Percentiles rank a stretch among this genome's conserved stretches.
These are phyloP conservation scores for Aspergillus persii DNA, from an alignment of 2,329 filamentous ascomycete species.

Conservation along the genomic window DNA sequence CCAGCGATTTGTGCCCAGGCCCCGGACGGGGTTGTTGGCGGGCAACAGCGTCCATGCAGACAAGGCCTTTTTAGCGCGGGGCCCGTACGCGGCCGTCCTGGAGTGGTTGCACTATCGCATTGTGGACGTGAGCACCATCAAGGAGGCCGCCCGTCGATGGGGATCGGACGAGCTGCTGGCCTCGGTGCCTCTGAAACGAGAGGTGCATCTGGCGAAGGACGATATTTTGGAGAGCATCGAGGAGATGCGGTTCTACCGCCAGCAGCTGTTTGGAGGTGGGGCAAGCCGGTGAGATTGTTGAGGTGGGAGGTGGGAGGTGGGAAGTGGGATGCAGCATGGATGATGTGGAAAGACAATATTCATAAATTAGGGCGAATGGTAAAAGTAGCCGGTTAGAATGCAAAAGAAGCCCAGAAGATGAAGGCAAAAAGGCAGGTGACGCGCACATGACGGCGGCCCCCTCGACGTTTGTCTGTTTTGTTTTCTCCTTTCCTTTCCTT, in stretches of 20 bases:
- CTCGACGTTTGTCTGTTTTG: not conserved
- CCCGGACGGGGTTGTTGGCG: conserved; percentile 69
- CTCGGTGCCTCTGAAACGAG: conserved; percentile 68
- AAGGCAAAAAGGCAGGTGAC: not conserved
- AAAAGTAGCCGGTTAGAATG: not conserved
- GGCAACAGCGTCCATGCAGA: conserved; percentile 95
- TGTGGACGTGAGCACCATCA: conserved; percentile 86
- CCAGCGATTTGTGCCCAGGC: conserved; percentile 64
- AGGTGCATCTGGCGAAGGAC: conserved; percentile 75
- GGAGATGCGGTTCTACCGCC: conserved; percentile 81
- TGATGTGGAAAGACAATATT: too few relatives aligned
- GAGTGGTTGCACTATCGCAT: conserved; percentile 85
- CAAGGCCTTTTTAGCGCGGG: conserved; percentile 71
- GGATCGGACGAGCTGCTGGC: conserved; percentile 59
- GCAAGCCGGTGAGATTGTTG: not conserved
- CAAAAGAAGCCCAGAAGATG: not conserved
- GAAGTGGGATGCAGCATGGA: too few relatives aligned
- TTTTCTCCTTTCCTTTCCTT: conserved; percentile 17
- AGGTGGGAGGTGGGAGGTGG: not conserved
- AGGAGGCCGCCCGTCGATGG: conserved; percentile 87
- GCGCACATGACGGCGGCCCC: not conserved
- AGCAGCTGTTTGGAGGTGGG: conserved; percentile 58
- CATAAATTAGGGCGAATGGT: not conserved
- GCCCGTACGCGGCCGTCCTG: conserved; percentile 70
- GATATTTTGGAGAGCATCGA: conserved; percentile 95